phyloP scores from a whole-genome alignment of 306 rosid species.

The Lathyrus oleraceus region DNA sequence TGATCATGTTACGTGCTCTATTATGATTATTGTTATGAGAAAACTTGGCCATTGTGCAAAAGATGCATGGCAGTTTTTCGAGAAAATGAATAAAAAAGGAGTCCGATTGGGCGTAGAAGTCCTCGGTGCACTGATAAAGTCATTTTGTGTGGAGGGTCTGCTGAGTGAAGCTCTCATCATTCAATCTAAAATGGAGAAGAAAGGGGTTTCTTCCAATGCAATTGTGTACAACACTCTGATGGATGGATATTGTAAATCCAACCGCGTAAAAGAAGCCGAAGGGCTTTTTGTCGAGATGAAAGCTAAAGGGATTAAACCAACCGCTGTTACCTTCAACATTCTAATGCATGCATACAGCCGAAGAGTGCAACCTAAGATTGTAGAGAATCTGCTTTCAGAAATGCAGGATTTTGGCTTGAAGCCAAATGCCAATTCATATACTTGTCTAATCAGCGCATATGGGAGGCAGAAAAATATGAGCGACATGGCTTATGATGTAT shows the following conservation, averaged over 20 bases:
- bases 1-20: constrained; percentile 85
- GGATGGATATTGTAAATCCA: constrained; percentile 68
- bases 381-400: constrained; percentile 73
- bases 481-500: constrained; percentile 87
- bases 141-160: constrained; percentile 83
- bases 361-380: constrained; percentile 84
- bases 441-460: constrained; percentile 83
- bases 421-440: constrained; percentile 74
- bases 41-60: constrained; percentile 74
- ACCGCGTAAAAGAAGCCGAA: constrained; percentile 83
- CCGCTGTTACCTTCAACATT: constrained; percentile 65
- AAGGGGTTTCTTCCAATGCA: constrained; percentile 64
- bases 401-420: constrained; percentile 78
- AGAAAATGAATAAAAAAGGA: constrained; percentile 82
- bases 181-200: constrained; percentile 74
- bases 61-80: constrained; percentile 85
- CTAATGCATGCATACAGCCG: constrained; percentile 78
- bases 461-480: constrained; percentile 73
- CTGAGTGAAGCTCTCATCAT: constrained; percentile 77
- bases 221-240: constrained; percentile 77
- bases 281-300: constrained; percentile 85
- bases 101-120: constrained; percentile 79
- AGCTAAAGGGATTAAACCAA: constrained; percentile 70
- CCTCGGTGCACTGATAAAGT: constrained; percentile 72
- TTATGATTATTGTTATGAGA: constrained; percentile 68